Percentiles rank a stretch among this genome's conserved stretches.
These are phyloP conservation scores for Chrysosphaeria jannelii DNA, from an alignment of 2,329 filamentous ascomycete species.

Conservation along the genomic window DNA sequence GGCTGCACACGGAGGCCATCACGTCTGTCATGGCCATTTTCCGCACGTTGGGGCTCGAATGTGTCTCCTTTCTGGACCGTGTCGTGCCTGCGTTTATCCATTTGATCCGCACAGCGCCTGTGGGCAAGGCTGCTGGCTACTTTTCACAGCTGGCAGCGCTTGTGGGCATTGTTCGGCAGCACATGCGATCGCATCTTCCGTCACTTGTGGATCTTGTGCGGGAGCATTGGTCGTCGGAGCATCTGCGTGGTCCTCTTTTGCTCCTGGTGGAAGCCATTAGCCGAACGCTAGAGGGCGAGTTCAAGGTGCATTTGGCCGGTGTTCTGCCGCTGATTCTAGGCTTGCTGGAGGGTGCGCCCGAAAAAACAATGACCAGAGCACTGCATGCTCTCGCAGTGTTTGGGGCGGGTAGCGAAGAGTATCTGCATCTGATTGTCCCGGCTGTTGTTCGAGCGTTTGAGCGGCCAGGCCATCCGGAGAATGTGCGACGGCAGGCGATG, in stretches of 20 bases:
- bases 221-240: conserved; percentile 64
- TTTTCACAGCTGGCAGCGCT: conserved; percentile 89
- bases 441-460: conserved; percentile 89
- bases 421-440: conserved; percentile 96
- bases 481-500: conserved; percentile 64
- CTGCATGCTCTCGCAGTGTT: conserved; percentile 90
- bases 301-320: conserved; percentile 80
- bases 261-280: conserved; percentile 83
- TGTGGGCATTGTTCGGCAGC: conserved; percentile 83
- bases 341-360: conserved; percentile 71
- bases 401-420: conserved; percentile 83
- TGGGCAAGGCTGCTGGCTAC: conserved; percentile 65
- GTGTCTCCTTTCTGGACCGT: conserved; percentile 74
- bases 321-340: conserved; percentile 82
- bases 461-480: conserved; percentile 49
- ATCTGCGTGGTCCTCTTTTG: conserved; percentile 72
- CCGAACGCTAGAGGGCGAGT: conserved; percentile 80
- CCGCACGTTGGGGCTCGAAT: conserved; percentile 81
- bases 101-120: conserved; percentile 58
- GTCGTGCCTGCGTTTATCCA: conserved; percentile 83
- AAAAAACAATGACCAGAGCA: conserved; percentile 40
- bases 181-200: conserved; percentile 72
- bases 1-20: conserved; percentile 80
- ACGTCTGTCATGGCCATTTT: conserved; percentile 99
- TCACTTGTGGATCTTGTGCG: conserved; percentile 65